Conservation (phyloP, 495 filamentous ascomycete species). For the Aspergillus carlsbadensis region DNA sequence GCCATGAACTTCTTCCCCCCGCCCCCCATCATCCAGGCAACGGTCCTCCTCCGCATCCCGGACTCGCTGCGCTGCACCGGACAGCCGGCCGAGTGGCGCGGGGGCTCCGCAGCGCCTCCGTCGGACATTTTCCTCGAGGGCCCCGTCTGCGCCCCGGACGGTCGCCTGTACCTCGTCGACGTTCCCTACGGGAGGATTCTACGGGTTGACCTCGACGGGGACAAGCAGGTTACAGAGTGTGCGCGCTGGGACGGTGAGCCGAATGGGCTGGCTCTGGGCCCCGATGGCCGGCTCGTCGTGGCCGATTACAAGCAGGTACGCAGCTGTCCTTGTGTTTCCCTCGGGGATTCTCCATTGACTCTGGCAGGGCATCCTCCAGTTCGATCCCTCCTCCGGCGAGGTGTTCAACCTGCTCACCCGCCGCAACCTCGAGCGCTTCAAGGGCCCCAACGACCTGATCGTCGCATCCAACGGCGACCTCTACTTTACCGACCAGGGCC, state of each 20-base stretch:
- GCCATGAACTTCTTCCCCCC: conserved; percentile 26
- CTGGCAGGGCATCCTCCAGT: conserved; percentile 24
- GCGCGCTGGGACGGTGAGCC: conserved; percentile 28
- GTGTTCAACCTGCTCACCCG: conserved; percentile 17
- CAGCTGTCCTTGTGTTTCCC: not conserved
- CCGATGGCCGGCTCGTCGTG: conserved; percentile 24
- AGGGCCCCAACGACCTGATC: conserved; percentile 32
- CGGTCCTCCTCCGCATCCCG: conserved; percentile 21
- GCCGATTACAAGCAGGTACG: conserved; percentile 31
- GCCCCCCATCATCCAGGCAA: conserved; percentile 21
- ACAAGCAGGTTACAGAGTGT: conserved; percentile 19
- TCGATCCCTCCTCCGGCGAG: conserved; percentile 13
- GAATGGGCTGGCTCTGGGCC: conserved; percentile 23
- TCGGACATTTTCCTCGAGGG: conserved; percentile 28
- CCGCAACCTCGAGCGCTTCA: conserved; percentile 32
- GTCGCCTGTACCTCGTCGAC: conserved; percentile 25
- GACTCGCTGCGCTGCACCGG: conserved; percentile 18
- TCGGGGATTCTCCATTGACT: too few species aligned
- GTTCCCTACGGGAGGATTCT: conserved; percentile 31
- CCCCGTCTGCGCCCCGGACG: conserved; percentile 14
- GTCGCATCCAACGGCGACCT: conserved; percentile 23
- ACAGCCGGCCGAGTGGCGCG: conserved; percentile 19
- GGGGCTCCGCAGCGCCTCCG: conserved; percentile 18
- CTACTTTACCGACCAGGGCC: conserved; percentile 35
- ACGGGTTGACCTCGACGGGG: conserved; percentile 21